phyloP scores from a whole-genome alignment of 768 basidiomycete genomes.

The Panus rudis region DNA sequence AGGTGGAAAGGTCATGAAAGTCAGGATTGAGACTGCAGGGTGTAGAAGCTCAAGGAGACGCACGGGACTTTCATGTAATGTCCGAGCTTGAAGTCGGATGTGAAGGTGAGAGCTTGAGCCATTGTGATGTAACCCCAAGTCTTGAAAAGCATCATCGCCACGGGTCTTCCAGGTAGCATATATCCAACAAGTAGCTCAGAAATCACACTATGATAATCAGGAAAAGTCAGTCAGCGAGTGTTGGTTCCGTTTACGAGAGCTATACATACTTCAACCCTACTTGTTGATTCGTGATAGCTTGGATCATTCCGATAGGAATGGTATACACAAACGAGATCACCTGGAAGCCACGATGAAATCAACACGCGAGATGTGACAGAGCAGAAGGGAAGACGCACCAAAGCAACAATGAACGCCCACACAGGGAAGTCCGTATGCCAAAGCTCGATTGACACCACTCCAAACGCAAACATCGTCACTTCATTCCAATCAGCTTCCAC shows the following conservation, averaged over 20 bases:
- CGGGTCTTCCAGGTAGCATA: conserved; percentile 63
- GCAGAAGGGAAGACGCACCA: conserved; percentile 39
- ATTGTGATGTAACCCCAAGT: conserved; percentile 51
- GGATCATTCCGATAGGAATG: conserved; percentile 50
- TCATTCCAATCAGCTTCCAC: conserved; percentile 28
- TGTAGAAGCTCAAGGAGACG: conserved; percentile 23
- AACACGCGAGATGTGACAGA: conserved; percentile 58
- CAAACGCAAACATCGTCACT: conserved; percentile 54
- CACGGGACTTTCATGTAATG: conserved; percentile 64
- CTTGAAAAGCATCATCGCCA: conserved; percentile 81
- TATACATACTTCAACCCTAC: conserved; percentile 35
- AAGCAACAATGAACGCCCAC: conserved; percentile 46
- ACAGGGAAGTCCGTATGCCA: conserved; percentile 69
- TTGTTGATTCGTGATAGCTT: conserved; percentile 75
- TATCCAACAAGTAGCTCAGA: conserved; percentile 74
- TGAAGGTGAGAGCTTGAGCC: conserved; percentile 58
- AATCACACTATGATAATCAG: conserved; percentile 45
- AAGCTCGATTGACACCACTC: conserved; percentile 56
- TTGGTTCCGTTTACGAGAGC: conserved; percentile 15
- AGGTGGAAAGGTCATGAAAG: not conserved
- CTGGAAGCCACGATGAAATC: no score
- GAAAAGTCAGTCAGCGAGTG: not conserved
- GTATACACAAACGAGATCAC: conserved; percentile 32
- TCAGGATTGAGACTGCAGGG: conserved; percentile 15
- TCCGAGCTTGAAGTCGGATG: conserved; percentile 70